Evolutionary conservation across 1,284 basidiomycete species (phyloP), one percentile per base, ranked within the genome.

Genomic region (Bjerkandera adusta): DNA sequence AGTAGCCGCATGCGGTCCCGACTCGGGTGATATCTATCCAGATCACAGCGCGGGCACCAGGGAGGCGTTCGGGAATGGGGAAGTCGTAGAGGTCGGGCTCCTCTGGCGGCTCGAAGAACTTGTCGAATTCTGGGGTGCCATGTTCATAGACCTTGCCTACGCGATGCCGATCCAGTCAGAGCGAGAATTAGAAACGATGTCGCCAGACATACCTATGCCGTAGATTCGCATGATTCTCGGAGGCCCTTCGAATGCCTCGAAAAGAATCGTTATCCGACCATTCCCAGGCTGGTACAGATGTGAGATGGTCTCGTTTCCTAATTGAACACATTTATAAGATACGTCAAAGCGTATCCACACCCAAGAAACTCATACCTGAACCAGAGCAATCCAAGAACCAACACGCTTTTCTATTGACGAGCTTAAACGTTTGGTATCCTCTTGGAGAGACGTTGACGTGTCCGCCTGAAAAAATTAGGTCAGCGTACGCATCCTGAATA

Each of bases 301-400:
- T 0, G 80, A 66, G 38, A 79, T 73, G 1, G 79, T 81, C 57
- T 82, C 78, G 21, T 69, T 57, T 2, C 76, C 78, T 79, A 20
- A 26, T 5, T 18, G n/a, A n/a, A n/a, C n/a, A 22, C 16, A 21
- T 18, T 41, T 13, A 16, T 30, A 29, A 27, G 12, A 27, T 22
- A 36, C 6, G 36, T n/a, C n/a, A n/a, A n/a, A n/a, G n/a, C n/a
- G n/a, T n/a, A n/a, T n/a, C n/a, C 25, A 4, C 10, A 34, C 8
- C 7, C 20, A 44, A 13, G 5, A 8, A 29, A 64, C 26, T 27
- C 71, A 27, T 45, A 77, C 77, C 79, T 53, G 73, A 79, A 2
- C 79, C 80, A 4, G 68, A 67, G 43, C 79, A 58, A 56, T 81
- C 78, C 44, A 81, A 73, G 50, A 81, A 81, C 75, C 78, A 81